phyloP scores from a whole-genome alignment of 2,329 filamentous ascomycete species.

The Alternaria metachromatica region DNA sequence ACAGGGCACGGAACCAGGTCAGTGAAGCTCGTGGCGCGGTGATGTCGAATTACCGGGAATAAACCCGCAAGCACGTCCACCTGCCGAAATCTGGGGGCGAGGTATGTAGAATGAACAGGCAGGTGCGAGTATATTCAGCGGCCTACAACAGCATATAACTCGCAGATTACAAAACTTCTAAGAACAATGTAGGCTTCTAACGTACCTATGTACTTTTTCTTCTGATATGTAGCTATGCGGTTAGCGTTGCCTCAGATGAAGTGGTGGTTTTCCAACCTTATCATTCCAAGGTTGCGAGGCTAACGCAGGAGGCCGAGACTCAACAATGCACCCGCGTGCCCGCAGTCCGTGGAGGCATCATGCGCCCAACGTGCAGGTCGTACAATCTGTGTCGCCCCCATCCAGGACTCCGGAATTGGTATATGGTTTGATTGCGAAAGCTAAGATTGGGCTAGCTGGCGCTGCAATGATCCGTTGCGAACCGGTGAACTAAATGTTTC shows the following conservation, averaged over 20 bases:
- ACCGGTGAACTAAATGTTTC: neutral
- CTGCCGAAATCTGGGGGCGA: neutral
- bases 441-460: neutral
- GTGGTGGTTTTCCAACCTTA: neutral
- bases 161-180: neutral
- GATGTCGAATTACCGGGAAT: neutral
- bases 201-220: neutral
- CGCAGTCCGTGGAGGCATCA: neutral
- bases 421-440: neutral
- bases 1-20: neutral
- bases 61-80: neutral
- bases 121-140: neutral
- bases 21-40: neutral
- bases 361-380: neutral
- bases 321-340: neutral
- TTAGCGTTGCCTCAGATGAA: neutral
- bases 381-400: neutral
- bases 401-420: neutral
- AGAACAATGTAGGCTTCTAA: neutral
- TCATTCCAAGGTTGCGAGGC: neutral
- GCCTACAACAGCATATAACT: neutral
- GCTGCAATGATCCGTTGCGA: neutral
- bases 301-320: neutral
- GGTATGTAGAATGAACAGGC: neutral
- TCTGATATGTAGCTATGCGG: neutral